Evolutionary conservation across 371 early-diverging fungal genomes (phyloP), one percentile per base, ranked within the genome.

Genomic region (Capniomyces stellatus): DNA sequence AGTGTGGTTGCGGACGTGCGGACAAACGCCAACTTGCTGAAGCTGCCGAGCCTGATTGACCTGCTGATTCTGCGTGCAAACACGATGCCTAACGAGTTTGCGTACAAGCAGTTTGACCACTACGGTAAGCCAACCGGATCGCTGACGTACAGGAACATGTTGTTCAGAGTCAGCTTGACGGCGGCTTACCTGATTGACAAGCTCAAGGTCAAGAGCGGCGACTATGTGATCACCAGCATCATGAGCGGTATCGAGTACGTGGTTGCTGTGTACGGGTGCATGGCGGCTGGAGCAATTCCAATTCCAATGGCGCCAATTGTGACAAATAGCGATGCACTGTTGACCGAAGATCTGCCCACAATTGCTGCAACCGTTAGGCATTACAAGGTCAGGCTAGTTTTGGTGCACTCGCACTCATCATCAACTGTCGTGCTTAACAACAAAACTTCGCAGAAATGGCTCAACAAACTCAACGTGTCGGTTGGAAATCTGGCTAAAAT

Each of bases 191-290:
- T 89, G 30, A 62, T 72, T 39, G 67, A 71, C 43, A 81, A 66
- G 65, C 71, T 65, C 55, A 75, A 67, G 3, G 67, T 77, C 13
- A 71, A 64, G 30, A 59, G 77, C 0, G 77, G 78, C 2, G 73
- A 71, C 46, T 75, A 76, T 48, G 82, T 79, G 2, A 54, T 89
- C 21, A 62, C 87, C 18, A 58, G 82, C n/a, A 74, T 80, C 43
- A 72, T 83, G 1, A 82, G 75, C 57, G 77, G 85, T 8, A 52
- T 83, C 25, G 89, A 87, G 49, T 82, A 78, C 61, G 69, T 83
- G 1, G 67, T 72, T n/a, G 75, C 81, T 0, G 64, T 90, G 15
- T 83, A 85, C 63, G 87, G 86, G 4, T 86, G 87, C 60, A 64
- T 89, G 61, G 77, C 79, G 2, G 66, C 82, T 4, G 89, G 90